Conservation (phyloP, 2,329 filamentous ascomycete genomes). For the Calonectria pteridis region DNA sequence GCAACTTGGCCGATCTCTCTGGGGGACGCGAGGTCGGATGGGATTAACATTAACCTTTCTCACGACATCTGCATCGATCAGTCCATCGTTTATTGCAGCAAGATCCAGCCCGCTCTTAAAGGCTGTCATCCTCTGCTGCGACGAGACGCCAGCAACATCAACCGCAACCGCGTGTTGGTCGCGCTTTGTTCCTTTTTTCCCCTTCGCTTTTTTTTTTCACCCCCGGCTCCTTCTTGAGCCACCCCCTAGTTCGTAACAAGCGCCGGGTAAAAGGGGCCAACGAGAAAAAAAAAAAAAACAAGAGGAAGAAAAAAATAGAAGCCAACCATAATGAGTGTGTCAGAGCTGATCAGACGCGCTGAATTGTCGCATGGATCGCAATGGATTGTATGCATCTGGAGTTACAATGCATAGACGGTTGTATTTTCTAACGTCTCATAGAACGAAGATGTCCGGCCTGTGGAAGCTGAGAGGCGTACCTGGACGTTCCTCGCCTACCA, state of each 20-base stretch:
- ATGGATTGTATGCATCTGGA: constrained; percentile 46
- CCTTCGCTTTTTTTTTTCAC: too few relatives aligned
- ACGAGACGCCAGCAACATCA: neutral
- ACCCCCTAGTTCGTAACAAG: neutral
- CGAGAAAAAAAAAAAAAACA: neutral
- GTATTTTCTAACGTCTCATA: constrained; percentile 29
- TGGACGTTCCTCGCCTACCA: constrained; percentile 58
- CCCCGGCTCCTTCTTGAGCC: neutral
- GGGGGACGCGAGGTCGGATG: neutral
- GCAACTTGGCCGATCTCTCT: constrained; percentile 18
- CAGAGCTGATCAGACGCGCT: constrained; percentile 39
- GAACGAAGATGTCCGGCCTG: constrained; percentile 65
- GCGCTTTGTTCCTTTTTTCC: neutral
- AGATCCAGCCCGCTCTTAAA: constrained; percentile 7
- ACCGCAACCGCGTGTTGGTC: neutral
- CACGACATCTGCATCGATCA: neutral
- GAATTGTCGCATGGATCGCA: constrained; percentile 48
- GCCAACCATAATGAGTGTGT: constrained; percentile 39
- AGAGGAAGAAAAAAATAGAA: neutral
- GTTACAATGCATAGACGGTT: neutral
- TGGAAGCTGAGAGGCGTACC: constrained; percentile 56
- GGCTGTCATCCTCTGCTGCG: neutral
- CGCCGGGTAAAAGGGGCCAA: neutral
- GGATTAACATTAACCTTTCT: neutral
- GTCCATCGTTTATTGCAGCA: neutral